phyloP scores from a whole-genome alignment of 2,329 filamentous ascomycete genomes.

The Massarina eburnea region DNA sequence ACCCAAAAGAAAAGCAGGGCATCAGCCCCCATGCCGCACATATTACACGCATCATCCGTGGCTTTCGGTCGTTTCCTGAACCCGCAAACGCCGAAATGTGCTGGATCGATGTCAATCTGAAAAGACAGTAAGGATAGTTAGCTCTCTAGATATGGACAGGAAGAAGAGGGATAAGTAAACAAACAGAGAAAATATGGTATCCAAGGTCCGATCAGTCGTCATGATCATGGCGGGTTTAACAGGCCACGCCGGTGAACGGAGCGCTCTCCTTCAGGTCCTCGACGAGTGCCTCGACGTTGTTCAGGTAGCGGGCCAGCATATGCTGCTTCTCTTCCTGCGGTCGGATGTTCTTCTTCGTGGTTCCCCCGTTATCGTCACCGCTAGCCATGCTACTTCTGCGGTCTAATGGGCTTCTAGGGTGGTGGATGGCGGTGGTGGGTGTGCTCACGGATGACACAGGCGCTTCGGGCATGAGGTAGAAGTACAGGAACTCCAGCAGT shows the following conservation, averaged over 20 bases:
- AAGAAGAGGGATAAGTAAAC: slow-evolving; percentile 11
- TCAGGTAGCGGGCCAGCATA: slow-evolving; percentile 75
- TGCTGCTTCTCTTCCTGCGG: slow-evolving; percentile 80
- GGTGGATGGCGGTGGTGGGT: slow-evolving; percentile 43
- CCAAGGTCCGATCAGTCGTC: slow-evolving; percentile 1
- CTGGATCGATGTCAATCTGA: neutral
- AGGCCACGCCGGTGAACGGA: slow-evolving; percentile 50
- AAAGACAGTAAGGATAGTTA: neutral
- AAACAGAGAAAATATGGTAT: slow-evolving; percentile 15
- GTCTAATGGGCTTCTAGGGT: slow-evolving; percentile 39
- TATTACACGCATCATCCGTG: slow-evolving; percentile 14
- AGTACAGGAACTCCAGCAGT: slow-evolving; percentile 96
- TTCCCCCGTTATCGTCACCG: slow-evolving; percentile 32
- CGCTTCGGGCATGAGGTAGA: slow-evolving; percentile 95
- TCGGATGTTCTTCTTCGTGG: slow-evolving; percentile 46
- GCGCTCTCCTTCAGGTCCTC: slow-evolving; percentile 79
- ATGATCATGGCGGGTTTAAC: slow-evolving; percentile 10
- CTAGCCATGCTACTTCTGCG: slow-evolving; percentile 31
- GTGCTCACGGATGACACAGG: slow-evolving; percentile 48
- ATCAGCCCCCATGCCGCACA: slow-evolving; percentile 9
- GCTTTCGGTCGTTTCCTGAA: slow-evolving; percentile 7
- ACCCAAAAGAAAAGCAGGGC: slow-evolving; percentile 13
- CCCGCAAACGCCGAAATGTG: slow-evolving; percentile 1
- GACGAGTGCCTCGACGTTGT: slow-evolving; percentile 77
- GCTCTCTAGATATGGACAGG: slow-evolving; percentile 11